Conservation (phyloP, 345 rosid genomes). For the Iberis pinnata region DNA sequence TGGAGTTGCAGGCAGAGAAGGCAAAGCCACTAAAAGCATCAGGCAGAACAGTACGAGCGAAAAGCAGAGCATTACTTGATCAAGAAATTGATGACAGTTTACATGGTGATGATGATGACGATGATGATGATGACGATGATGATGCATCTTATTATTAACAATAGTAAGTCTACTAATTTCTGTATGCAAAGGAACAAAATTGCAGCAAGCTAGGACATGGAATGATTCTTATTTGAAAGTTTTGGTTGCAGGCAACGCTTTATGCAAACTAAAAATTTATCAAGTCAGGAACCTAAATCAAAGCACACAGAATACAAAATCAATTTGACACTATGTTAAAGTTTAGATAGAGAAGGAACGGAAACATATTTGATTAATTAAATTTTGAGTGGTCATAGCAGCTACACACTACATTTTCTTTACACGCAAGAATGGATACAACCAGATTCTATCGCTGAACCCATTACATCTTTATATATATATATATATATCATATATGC, state of each 20-base stretch:
- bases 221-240: slow-evolving; percentile 1
- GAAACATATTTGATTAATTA: slow-evolving; percentile 1
- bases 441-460: background rate
- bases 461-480: slow-evolving; percentile 1
- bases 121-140: no score
- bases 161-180: slow-evolving; percentile 12
- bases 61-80: slow-evolving; percentile 46
- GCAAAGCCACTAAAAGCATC: slow-evolving; percentile 64
- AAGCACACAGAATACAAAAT: background rate
- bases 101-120: slow-evolving; percentile 38
- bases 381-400: background rate
- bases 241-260: slow-evolving; percentile 10
- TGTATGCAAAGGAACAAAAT: background rate
- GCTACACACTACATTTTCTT: slow-evolving; percentile 14
- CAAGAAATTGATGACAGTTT: slow-evolving; percentile 46
- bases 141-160: slow-evolving; percentile 17
- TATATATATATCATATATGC: slow-evolving; percentile 18
- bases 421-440: slow-evolving; percentile 11
- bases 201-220: slow-evolving; percentile 4
- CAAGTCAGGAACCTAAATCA: slow-evolving; percentile 9
- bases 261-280: slow-evolving; percentile 8
- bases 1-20: slow-evolving; percentile 92
- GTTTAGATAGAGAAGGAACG: background rate
- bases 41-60: slow-evolving; percentile 51
- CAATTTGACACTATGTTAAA: background rate